Conservation (phyloP, 2,329 filamentous ascomycete species). For the Lachnum nothofagi region DNA sequence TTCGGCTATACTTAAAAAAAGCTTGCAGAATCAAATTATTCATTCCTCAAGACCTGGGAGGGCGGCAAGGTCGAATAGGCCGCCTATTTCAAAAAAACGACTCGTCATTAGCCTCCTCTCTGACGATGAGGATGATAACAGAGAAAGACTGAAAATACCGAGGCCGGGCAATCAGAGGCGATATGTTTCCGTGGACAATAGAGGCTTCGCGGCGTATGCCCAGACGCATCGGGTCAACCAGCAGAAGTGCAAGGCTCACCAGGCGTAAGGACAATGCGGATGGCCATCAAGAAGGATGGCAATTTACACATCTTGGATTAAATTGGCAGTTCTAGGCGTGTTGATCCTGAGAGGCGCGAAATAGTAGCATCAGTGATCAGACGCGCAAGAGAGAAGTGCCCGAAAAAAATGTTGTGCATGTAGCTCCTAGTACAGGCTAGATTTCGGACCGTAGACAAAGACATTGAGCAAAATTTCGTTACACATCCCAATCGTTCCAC, state of each 20-base stretch:
- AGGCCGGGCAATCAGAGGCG: not conserved
- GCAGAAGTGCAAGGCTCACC: not conserved
- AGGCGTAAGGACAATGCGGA: too few relatives aligned
- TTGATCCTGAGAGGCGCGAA: too few relatives aligned
- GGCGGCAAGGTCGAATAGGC: not conserved
- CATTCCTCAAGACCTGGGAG: not conserved
- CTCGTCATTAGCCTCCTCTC: slow-evolving; percentile 11
- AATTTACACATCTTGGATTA: too few relatives aligned
- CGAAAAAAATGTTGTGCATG: too few relatives aligned
- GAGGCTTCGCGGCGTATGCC: slow-evolving; percentile 15
- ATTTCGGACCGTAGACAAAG: too few relatives aligned
- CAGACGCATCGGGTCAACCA: slow-evolving; percentile 10
- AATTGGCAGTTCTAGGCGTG: too few relatives aligned
- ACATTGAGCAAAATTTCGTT: too few relatives aligned
- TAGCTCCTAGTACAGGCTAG: too few relatives aligned
- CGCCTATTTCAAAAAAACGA: not conserved
- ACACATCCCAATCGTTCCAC: too few relatives aligned
- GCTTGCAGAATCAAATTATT: not conserved
- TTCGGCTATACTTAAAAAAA: not conserved
- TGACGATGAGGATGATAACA: slow-evolving; percentile 10
- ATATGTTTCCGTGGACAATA: slow-evolving; percentile 24
- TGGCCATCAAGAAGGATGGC: too few relatives aligned
- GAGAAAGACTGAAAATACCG: not conserved
- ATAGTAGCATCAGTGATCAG: too few relatives aligned
- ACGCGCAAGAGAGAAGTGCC: too few relatives aligned